Evolutionary conservation across 257 asterid genomes (phyloP).

Genomic region (Dorcoceras hygrometricum): DNA sequence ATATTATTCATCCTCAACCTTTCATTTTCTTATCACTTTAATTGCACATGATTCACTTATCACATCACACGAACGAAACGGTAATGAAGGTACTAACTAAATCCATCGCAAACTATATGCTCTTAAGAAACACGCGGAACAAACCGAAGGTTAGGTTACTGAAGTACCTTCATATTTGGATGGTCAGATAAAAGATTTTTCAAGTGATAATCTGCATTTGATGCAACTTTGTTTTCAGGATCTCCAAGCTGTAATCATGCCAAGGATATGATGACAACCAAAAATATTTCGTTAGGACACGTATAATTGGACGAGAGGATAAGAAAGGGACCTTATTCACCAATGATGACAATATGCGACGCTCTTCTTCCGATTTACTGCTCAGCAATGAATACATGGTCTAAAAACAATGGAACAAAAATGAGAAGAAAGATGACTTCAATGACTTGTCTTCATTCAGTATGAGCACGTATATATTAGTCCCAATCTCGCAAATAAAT

Average conservation of each 20-base stretch:
- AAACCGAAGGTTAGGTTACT: slow-evolving; percentile 4
- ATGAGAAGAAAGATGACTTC: slow-evolving; percentile 24
- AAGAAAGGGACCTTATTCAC: slow-evolving; percentile 68
- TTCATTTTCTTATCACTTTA: too few species aligned
- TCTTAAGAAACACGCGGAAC: not conserved
- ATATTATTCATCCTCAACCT: too few species aligned
- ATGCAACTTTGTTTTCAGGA: slow-evolving; percentile 93
- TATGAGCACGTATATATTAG: slow-evolving; percentile 1
- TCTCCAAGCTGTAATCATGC: slow-evolving; percentile 75
- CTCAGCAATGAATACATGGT: slow-evolving; percentile 63
- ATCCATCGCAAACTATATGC: slow-evolving; percentile 3
- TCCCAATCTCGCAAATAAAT: not conserved
- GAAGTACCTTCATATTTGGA: slow-evolving; percentile 93
- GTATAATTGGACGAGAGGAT: slow-evolving; percentile 12
- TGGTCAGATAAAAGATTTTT: slow-evolving; percentile 83
- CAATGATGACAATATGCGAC: slow-evolving; percentile 71
- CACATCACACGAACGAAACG: too few species aligned
- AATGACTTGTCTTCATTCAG: not conserved
- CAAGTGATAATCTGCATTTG: slow-evolving; percentile 93
- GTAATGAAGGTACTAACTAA: too few species aligned
- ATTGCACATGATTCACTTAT: too few species aligned
- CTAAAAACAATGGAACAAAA: slow-evolving; percentile 38
- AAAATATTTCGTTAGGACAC: slow-evolving; percentile 2
- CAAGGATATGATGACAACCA: slow-evolving; percentile 23
- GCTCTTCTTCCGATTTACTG: slow-evolving; percentile 96